A percentile compares a stretch with the other conserved stretches of the same genome.
These are phyloP conservation scores for Platanus orientalis DNA, from an alignment of 164 flowering plant genomes.

Conservation along the genomic window DNA sequence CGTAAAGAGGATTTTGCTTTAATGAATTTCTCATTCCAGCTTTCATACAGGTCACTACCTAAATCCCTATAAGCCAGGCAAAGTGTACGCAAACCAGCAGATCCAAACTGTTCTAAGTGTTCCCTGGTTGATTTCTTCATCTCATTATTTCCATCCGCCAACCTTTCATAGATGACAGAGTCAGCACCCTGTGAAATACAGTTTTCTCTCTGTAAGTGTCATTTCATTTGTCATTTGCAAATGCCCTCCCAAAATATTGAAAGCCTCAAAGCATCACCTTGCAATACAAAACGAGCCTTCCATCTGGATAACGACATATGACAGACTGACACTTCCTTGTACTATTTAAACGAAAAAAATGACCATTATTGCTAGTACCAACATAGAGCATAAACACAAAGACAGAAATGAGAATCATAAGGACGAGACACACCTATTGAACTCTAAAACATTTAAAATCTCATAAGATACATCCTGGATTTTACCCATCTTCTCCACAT, in stretches of 20 bases:
- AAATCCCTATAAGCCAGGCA: slow-evolving; percentile 93
- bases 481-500: slow-evolving; percentile 91
- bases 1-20: slow-evolving; percentile 92
- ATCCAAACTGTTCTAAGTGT: slow-evolving; percentile 86
- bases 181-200: slow-evolving; percentile 84
- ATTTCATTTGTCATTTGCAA: slow-evolving; percentile 11
- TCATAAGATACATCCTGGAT: slow-evolving; percentile 79
- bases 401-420: background rate
- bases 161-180: slow-evolving; percentile 81
- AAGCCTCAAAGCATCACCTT: slow-evolving; percentile 50
- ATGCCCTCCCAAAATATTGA: background rate
- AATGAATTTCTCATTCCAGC: slow-evolving; percentile 95
- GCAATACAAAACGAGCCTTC: slow-evolving; percentile 90
- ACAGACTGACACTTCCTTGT: slow-evolving; percentile 98
- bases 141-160: slow-evolving; percentile 51
- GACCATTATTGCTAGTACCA: slow-evolving; percentile 6
- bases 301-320: slow-evolving; percentile 87
- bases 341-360: slow-evolving; percentile 35
- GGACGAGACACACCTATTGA: slow-evolving; percentile 61
- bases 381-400: slow-evolving; percentile 1
- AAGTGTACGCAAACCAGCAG: slow-evolving; percentile 93
- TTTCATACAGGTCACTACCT: slow-evolving; percentile 59
- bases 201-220: slow-evolving; percentile 4
- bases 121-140: slow-evolving; percentile 65
- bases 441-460: slow-evolving; percentile 92